These are phyloP conservation scores for Eragrostis nindensis DNA, from an alignment of 176 grass and related monocot genomes.

Conservation along the genomic window DNA sequence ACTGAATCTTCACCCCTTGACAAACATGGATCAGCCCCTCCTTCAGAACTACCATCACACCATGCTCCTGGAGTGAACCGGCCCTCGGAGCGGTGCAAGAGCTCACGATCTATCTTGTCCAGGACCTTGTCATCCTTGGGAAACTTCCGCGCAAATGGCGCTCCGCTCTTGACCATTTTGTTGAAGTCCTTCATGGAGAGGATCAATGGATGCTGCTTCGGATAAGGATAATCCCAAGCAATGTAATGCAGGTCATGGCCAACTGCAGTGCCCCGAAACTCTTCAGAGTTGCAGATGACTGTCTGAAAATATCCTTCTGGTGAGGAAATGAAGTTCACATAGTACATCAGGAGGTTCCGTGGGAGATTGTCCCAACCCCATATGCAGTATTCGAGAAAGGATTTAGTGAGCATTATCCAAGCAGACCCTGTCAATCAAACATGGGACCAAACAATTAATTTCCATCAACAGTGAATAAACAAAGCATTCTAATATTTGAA, in stretches of 20 bases:
- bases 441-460: not conserved
- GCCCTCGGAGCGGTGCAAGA: constrained; percentile 65
- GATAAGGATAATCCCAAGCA: constrained; percentile 77
- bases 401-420: constrained; percentile 83
- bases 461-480: not conserved
- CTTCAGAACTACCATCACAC: constrained; percentile 62
- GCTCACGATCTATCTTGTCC: constrained; percentile 76
- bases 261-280: constrained; percentile 66
- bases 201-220: constrained; percentile 76
- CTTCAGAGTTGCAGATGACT: constrained; percentile 78
- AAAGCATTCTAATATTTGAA: not conserved
- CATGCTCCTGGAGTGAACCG: constrained; percentile 80
- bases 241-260: constrained; percentile 90
- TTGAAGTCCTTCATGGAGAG: constrained; percentile 79
- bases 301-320: constrained; percentile 97
- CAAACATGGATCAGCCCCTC: constrained; percentile 62
- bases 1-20: constrained; percentile 59
- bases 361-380: constrained; percentile 94
- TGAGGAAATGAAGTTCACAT: constrained; percentile 88
- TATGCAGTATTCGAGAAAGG: constrained; percentile 87
- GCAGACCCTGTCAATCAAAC: constrained; percentile 66
- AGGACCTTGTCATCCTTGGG: constrained; percentile 82
- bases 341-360: constrained; percentile 82
- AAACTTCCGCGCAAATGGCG: constrained; percentile 88
- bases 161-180: constrained; percentile 73